These are phyloP conservation scores for Asterochloris erici DNA, from an alignment of 139 green algal genomes.

Conservation along the genomic window DNA sequence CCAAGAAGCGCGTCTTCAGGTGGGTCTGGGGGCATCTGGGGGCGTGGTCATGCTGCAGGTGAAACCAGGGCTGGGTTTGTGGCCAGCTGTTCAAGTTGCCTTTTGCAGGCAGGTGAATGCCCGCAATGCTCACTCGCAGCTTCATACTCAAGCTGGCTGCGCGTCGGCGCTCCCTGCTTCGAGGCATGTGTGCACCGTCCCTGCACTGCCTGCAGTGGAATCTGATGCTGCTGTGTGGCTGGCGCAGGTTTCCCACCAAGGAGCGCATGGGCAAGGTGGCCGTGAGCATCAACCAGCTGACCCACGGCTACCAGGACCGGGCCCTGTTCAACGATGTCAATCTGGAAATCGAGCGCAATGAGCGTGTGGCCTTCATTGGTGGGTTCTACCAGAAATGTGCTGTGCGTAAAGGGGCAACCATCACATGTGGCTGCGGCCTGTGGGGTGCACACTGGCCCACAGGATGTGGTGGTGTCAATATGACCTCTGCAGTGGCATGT, in stretches of 20 bases:
- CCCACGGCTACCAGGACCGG: conserved; percentile 82
- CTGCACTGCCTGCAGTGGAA: not conserved
- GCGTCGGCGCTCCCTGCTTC: not conserved
- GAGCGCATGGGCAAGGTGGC: conserved; percentile 73
- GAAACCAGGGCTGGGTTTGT: no score
- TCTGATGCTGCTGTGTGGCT: conserved; percentile 29
- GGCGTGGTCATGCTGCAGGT: not conserved
- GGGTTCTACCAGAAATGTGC: not conserved
- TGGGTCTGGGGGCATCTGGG: conserved; percentile 19
- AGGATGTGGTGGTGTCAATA: no score
- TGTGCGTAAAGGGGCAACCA: no score
- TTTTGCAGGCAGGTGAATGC: not conserved
- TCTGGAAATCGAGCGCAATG: conserved; percentile 85
- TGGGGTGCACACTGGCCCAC: no score
- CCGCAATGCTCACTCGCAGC: not conserved
- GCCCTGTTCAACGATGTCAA: conserved; percentile 74
- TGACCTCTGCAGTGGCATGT: no score
- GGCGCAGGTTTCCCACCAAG: conserved; percentile 57
- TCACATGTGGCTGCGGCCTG: no score
- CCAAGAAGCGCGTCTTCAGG: conserved; percentile 63
- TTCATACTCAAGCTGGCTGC: not conserved
- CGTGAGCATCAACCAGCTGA: conserved; percentile 59
- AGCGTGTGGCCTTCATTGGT: conserved; percentile 96
- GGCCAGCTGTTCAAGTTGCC: no score
- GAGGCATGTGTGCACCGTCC: no score